A percentile compares a stretch with the other conserved stretches of the same genome.
Evolutionary conservation across 805 yeast genomes (phyloP).

Genomic region (Wickerhamomyces subpelliculosus): DNA sequence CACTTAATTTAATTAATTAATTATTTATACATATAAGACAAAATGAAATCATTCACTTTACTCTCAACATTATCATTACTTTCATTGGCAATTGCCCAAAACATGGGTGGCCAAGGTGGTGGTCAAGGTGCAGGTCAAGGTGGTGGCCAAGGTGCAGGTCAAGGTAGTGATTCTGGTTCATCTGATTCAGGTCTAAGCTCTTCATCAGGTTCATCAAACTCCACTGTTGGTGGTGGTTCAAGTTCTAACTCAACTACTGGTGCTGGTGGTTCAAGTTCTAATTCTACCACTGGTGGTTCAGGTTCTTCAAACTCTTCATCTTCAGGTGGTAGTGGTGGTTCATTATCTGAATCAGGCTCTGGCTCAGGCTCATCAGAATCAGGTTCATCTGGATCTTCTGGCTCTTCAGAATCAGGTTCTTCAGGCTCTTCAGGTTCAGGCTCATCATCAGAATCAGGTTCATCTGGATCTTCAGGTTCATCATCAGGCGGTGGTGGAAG

Average conservation of each 20-base stretch:
- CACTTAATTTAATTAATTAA: not conserved
- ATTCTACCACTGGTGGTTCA: not conserved
- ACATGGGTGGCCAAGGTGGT: no score
- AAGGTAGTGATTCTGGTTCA: no score
- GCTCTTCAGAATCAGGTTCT: conserved; percentile 2
- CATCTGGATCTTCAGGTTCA: conserved; percentile 4
- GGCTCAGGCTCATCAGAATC: conserved; percentile 3
- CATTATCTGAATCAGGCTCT: not conserved
- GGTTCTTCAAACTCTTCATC: conserved; percentile 1
- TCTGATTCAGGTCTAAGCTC: no score
- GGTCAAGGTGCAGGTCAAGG: no score
- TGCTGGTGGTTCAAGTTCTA: not conserved
- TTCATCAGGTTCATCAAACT: no score
- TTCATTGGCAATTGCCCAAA: not conserved
- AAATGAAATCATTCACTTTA: conserved; percentile 1
- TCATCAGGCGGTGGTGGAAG: conserved; percentile 4
- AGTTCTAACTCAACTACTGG: not conserved
- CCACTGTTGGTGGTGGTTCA: no score
- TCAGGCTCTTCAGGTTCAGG: conserved; percentile 5
- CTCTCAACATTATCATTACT: not conserved
- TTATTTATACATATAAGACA: no score
- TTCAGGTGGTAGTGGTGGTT: conserved; percentile 1
- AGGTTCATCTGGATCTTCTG: conserved; percentile 1
- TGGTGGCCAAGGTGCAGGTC: no score
- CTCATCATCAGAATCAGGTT: conserved; percentile 12